These are phyloP conservation scores for Entonaema liquescens DNA, from an alignment of 495 filamentous ascomycete genomes.

Conservation along the genomic window DNA sequence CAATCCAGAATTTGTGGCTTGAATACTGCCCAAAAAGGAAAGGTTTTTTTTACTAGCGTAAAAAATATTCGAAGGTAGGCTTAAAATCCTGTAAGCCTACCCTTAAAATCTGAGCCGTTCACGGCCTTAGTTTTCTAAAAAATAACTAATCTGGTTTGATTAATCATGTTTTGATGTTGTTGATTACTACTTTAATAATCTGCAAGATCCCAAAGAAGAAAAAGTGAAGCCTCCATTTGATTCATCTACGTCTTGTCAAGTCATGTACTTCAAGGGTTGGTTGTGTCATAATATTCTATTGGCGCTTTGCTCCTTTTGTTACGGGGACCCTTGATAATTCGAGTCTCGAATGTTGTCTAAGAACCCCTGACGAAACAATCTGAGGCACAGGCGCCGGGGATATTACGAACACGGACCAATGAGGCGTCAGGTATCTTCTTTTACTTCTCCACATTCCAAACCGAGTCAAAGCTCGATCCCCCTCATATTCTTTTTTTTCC, in stretches of 20 bases:
- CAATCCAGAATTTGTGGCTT: no score
- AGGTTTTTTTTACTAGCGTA: no score
- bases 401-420: slow-evolving; percentile 23
- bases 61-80: no score
- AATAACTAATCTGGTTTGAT: no score
- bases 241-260: not conserved
- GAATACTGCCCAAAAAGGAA: no score
- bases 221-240: not conserved
- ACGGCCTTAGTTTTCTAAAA: no score
- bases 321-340: slow-evolving; percentile 21
- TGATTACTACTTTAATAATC: not conserved
- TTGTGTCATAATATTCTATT: slow-evolving; percentile 20
- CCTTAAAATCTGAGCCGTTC: no score
- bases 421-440: not conserved
- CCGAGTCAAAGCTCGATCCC: slow-evolving; percentile 34
- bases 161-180: not conserved
- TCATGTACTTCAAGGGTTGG: not conserved
- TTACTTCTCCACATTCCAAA: slow-evolving; percentile 33
- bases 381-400: slow-evolving; percentile 44
- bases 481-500: slow-evolving; percentile 17
- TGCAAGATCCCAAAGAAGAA: not conserved
- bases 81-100: no score
- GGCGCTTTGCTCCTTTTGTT: slow-evolving; percentile 34
- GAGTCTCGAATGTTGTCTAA: slow-evolving; percentile 45
- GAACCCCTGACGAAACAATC: slow-evolving; percentile 49